Evolutionary conservation across 805 yeast species (phyloP), one percentile per base, ranked within the genome.

Genomic region (Starmerella davenportii): DNA sequence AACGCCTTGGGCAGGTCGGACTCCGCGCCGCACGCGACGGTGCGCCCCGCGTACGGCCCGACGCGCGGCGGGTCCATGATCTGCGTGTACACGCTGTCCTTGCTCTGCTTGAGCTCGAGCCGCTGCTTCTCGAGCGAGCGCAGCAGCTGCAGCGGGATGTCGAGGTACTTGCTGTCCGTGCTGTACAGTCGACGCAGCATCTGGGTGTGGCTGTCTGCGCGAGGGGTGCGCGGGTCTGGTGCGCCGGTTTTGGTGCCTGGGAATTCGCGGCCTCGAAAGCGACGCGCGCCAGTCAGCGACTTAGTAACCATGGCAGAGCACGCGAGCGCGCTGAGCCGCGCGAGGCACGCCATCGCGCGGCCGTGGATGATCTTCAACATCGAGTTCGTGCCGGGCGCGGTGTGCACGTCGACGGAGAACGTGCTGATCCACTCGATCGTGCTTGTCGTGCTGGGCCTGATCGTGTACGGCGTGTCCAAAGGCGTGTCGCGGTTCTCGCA

Each of bases 41-140:
- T 43, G 30, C 61, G 52, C 24, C 60, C 57, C n/a, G 53, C 60
- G 36, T 45, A 39, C 18, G 43, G 43, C 14, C 61, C 61, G 7
- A 59, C 53, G 25, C 60, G 49, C 9, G 58, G 58, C 31, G 43
- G 38, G 33, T 33, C 15, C 28, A 38, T 32, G 27, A 34, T 7
- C 5, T 24, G 37, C 23, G 21, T 32, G 24, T 29, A 29, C 15
- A 29, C 16, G 16, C 11, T 29, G 32, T n/a, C 19, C 32, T 14
- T 29, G 11, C 13, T n/a, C 19, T 17, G 16, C 15, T 29, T 29
- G 19, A 29, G 16, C 32, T 17, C 32, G 19, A 29, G 8, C 19
- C 13, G 5, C 32, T 29, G 32, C 32, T 29, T 29, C 32, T 29
- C 32, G 19, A 29, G 16, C 16, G 32, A 29, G 9, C 15, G 8